A percentile compares a stretch with the other conserved stretches of the same genome.
Conservation (phyloP, 2,329 filamentous ascomycete species). For the Diplodia corticola region DNA sequence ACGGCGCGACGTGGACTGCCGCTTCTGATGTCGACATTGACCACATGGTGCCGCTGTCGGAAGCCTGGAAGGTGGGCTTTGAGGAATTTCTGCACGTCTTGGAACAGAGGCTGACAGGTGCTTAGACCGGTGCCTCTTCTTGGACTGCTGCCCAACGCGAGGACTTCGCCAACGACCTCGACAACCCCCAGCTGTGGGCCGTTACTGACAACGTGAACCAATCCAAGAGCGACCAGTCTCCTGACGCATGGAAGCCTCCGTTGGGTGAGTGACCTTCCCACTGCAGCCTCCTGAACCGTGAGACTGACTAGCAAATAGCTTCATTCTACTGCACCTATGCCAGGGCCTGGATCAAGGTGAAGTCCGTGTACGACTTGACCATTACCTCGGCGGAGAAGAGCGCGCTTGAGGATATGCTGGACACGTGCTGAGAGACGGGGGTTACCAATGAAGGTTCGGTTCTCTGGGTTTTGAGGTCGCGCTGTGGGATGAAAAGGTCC, state of each 20-base stretch:
- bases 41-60: slow-evolving; percentile 77
- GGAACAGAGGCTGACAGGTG: background rate
- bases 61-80: slow-evolving; percentile 70
- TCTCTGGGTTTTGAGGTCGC: background rate
- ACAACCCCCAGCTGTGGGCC: slow-evolving; percentile 73
- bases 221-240: slow-evolving; percentile 69
- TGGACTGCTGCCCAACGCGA: slow-evolving; percentile 71
- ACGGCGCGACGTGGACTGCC: slow-evolving; percentile 68
- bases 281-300: slow-evolving; percentile 24
- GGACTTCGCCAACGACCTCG: slow-evolving; percentile 75
- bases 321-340: slow-evolving; percentile 79
- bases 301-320: slow-evolving; percentile 33
- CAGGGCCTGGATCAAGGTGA: slow-evolving; percentile 74
- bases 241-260: slow-evolving; percentile 75
- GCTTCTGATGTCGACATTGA: slow-evolving; percentile 77
- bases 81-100: background rate
- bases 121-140: slow-evolving; percentile 65
- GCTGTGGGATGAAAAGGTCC: background rate
- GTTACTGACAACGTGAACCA: slow-evolving; percentile 78
- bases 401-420: slow-evolving; percentile 65
- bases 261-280: slow-evolving; percentile 47
- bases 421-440: slow-evolving; percentile 54
- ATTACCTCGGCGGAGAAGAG: slow-evolving; percentile 72
- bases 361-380: slow-evolving; percentile 68
- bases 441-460: background rate